These are phyloP conservation scores for Thielaviopsis punctulata DNA, from an alignment of 2,329 filamentous ascomycete genomes.

Conservation along the genomic window DNA sequence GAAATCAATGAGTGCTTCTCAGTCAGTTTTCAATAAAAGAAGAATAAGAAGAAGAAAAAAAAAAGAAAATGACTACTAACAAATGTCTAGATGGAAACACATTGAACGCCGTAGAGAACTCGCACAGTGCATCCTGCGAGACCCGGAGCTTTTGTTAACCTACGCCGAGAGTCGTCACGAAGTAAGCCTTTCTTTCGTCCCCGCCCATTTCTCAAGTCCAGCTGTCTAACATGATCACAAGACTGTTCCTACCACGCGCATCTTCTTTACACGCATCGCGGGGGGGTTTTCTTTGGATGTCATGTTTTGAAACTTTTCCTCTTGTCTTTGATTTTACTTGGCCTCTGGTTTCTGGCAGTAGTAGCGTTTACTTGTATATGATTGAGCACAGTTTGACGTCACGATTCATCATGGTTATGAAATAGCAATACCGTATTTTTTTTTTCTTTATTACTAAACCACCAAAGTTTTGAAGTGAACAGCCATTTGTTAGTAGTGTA, in stretches of 20 bases:
- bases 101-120: neutral
- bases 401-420: too few relatives aligned
- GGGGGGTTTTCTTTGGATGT: constrained; percentile 27
- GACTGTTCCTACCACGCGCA: constrained; percentile 38
- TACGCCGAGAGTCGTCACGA: constrained; percentile 36
- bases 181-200: constrained; percentile 22
- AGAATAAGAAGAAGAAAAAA: neutral
- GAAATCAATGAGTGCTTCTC: neutral
- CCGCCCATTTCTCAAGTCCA: neutral
- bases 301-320: neutral
- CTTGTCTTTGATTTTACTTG: neutral
- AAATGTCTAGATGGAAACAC: neutral
- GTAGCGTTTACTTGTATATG: neutral
- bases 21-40: neutral
- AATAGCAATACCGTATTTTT: too few relatives aligned
- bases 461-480: too few relatives aligned
- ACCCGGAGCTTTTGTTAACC: constrained; percentile 41
- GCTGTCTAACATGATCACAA: constrained; percentile 16
- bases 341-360: neutral
- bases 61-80: neutral
- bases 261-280: constrained; percentile 38
- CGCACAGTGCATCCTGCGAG: constrained; percentile 29
- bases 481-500: too few relatives aligned
- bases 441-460: too few relatives aligned
- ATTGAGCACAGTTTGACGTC: too few relatives aligned